Base-by-base conservation (phyloP, 768 basidiomycete genomes). In the Cyclocybe cylindracea region DNA sequence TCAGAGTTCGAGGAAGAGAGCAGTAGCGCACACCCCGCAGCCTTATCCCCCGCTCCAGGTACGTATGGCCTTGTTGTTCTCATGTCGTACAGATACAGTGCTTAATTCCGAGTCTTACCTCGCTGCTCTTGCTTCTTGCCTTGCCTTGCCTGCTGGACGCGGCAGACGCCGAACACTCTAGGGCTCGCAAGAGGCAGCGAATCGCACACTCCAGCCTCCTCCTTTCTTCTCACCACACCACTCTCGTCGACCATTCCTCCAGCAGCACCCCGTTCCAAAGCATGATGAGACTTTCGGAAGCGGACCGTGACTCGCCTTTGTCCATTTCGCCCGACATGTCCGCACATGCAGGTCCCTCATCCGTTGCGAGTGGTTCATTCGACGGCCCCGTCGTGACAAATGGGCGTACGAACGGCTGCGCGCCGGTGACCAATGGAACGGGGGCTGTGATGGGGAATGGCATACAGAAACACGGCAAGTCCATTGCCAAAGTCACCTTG, bases 161-260 rank as follows among this genome's bases (percentile, higher is more conserved):
- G 65, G 63, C 67, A 79, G 77, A 78, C 65, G 56, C 73, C 70
- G 83, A 83, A 69, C 70, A 70, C 56, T 56, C 76, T 48, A 75
- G 85, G 68, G 82, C 83, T 59, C 78, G 79, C 71, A 89, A 89
- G 77, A 79, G 87, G 77, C 85, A 85, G 75, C 79, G 87, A 70
- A 74, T 79, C 63, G 76, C 78, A 62, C 75, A 61, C 59, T 65
- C 66, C 53, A 67, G 60, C 58, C 63, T 66, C 51, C 57, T 63
- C 65, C 64, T 67, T 53, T 63, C 61, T 53, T 55, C 64, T 54
- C 48, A 62, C 58, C 51, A 58, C 56, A 60, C 55, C 63, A 55
- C 66, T 61, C 56, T 70, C 24, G 24, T 24, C 66, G 65, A 69
- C 68, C 69, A 65, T 70, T 39, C 62, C 55, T 57, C 67, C 54